Percentiles rank a stretch among this genome's conserved stretches.
These are phyloP conservation scores for Quercus alba DNA, from an alignment of 306 rosid genomes.

Conservation along the genomic window DNA sequence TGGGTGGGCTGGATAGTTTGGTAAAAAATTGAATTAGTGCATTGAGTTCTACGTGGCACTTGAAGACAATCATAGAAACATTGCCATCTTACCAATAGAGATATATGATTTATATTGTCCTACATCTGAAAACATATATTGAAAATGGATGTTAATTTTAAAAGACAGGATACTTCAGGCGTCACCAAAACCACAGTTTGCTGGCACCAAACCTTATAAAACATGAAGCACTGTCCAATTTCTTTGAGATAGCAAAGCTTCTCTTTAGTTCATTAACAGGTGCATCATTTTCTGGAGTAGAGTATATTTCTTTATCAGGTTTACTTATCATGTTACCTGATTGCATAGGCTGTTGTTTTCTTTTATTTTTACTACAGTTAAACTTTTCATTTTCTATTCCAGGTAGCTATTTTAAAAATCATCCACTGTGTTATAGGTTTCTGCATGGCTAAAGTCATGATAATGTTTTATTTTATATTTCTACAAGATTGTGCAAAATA, in stretches of 20 bases:
- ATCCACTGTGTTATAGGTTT: neutral
- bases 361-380: neutral
- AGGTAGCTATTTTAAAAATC: neutral
- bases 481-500: neutral
- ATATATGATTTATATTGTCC: neutral
- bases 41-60: neutral
- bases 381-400: neutral
- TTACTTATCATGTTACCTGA: neutral
- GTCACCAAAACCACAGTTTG: neutral
- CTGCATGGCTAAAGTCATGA: neutral
- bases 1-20: slow-evolving; percentile 2
- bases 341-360: neutral
- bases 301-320: neutral
- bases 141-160: neutral
- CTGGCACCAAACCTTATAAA: neutral
- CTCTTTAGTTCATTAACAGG: neutral
- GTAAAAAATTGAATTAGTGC: neutral
- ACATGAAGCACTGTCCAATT: neutral
- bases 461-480: neutral
- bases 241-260: neutral
- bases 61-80: neutral
- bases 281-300: neutral
- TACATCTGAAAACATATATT: neutral
- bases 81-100: neutral
- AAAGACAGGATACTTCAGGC: neutral